A percentile compares a stretch with the other conserved stretches of the same genome.
These are phyloP conservation scores for Eucalyptus marginata DNA, from an alignment of 345 rosid genomes.

Conservation along the genomic window DNA sequence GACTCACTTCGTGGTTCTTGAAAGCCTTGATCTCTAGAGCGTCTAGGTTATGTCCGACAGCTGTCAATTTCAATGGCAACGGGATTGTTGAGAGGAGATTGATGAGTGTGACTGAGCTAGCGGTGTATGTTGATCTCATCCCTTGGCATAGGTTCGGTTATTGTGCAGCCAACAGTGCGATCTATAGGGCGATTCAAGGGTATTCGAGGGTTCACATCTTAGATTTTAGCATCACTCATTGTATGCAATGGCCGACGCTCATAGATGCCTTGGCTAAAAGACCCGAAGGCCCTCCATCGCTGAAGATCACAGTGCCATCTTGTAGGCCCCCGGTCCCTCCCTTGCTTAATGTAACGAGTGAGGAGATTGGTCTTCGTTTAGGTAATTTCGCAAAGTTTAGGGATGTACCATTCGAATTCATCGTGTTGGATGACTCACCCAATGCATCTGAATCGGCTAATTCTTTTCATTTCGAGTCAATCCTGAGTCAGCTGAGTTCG, in stretches of 20 bases:
- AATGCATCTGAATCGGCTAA: neutral
- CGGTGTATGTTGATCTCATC: conserved; percentile 60
- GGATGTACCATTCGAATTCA: conserved; percentile 49
- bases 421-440: conserved; percentile 7
- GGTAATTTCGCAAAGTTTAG: conserved; percentile 44
- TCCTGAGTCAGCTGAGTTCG: conserved; percentile 21
- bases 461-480: conserved; percentile 12
- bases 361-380: conserved; percentile 46
- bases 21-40: conserved; percentile 60
- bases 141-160: conserved; percentile 78
- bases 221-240: conserved; percentile 56
- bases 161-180: conserved; percentile 46
- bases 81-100: conserved; percentile 15
- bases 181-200: conserved; percentile 37
- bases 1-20: conserved; percentile 51
- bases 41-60: conserved; percentile 40
- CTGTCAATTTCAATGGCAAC: conserved; percentile 26
- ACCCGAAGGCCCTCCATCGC: conserved; percentile 54
- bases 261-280: conserved; percentile 55
- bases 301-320: conserved; percentile 48
- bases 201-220: conserved; percentile 37
- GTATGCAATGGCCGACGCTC: conserved; percentile 79
- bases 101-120: conserved; percentile 56
- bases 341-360: conserved; percentile 30
- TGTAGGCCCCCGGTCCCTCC: conserved; percentile 46